phyloP scores from a whole-genome alignment of 2,329 filamentous ascomycete species.

The Aspergillus fumigatiaffinis region DNA sequence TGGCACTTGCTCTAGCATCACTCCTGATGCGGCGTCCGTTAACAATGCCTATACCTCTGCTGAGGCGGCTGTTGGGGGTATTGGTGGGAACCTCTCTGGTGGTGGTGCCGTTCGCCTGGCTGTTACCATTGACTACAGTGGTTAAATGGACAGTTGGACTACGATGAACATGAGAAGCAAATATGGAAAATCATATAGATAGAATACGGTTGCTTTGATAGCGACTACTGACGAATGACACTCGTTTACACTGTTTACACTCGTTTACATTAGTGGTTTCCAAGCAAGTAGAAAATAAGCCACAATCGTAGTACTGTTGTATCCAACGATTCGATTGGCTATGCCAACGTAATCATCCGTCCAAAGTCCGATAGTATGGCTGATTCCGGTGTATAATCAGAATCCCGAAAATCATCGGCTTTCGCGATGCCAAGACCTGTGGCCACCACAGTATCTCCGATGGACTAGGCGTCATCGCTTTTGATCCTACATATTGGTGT shows the following conservation, averaged over 20 bases:
- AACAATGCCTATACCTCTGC: constrained; percentile 31
- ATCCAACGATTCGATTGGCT: neutral
- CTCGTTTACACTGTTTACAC: neutral
- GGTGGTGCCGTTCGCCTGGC: constrained; percentile 23
- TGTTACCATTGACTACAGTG: constrained; percentile 27
- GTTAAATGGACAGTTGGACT: constrained; percentile 8
- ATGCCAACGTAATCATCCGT: neutral
- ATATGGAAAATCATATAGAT: neutral
- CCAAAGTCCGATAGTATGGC: neutral
- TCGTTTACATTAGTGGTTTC: neutral
- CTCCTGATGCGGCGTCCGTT: constrained; percentile 18
- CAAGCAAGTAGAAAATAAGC: neutral
- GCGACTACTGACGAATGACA: neutral
- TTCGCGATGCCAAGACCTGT: neutral
- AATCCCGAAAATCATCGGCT: constrained; percentile 4
- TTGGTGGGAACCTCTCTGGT: constrained; percentile 27
- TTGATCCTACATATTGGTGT: neutral
- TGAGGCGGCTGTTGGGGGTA: constrained; percentile 27
- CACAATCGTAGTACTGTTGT: too few relatives aligned
- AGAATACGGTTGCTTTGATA: neutral
- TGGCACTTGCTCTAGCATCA: constrained; percentile 30
- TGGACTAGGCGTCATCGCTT: neutral
- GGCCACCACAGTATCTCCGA: neutral
- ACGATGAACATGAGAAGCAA: neutral
- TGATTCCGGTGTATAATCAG: neutral